phyloP scores from a whole-genome alignment of 805 yeast species.

The Alloascoidea hylecoeti region DNA sequence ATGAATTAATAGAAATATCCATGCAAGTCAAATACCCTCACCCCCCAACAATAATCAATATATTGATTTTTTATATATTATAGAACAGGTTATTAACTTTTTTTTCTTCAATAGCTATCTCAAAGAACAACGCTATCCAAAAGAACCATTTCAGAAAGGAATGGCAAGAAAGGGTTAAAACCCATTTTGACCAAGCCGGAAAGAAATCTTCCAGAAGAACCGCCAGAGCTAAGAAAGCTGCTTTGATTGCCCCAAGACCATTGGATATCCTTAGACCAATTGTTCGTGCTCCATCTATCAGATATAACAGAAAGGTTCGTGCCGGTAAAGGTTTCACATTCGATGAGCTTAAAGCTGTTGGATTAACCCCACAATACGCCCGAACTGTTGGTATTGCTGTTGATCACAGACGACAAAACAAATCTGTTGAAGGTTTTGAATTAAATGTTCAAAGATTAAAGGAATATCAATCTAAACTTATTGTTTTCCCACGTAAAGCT shows the following conservation, averaged over 20 bases:
- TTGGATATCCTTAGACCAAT: constrained; percentile 78
- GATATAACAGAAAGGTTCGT: constrained; percentile 89
- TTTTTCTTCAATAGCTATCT: too few species aligned
- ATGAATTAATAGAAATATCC: too few species aligned
- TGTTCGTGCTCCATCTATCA: constrained; percentile 86
- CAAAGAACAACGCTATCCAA: constrained; percentile 83
- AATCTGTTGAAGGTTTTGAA: constrained; percentile 70
- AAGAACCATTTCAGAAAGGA: constrained; percentile 93
- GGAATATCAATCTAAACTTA: constrained; percentile 74
- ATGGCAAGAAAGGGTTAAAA: constrained; percentile 94
- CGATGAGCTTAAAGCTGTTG: constrained; percentile 81
- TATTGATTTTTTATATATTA: too few species aligned
- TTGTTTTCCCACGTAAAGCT: constrained; percentile 67
- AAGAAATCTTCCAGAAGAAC: constrained; percentile 83
- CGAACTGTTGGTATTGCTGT: constrained; percentile 86
- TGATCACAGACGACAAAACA: constrained; percentile 92
- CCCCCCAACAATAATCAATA: too few species aligned
- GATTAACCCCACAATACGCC: constrained; percentile 72
- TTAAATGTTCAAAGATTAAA: constrained; percentile 74
- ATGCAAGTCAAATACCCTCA: too few species aligned
- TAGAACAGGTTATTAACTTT: too few species aligned
- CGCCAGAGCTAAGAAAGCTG: constrained; percentile 74
- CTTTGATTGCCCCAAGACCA: constrained; percentile 80
- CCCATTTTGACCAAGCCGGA: constrained; percentile 93
- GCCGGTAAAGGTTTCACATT: constrained; percentile 90